phyloP scores from a whole-genome alignment of 305 asterid genomes.

The Fraxinus xanthoxyloides region DNA sequence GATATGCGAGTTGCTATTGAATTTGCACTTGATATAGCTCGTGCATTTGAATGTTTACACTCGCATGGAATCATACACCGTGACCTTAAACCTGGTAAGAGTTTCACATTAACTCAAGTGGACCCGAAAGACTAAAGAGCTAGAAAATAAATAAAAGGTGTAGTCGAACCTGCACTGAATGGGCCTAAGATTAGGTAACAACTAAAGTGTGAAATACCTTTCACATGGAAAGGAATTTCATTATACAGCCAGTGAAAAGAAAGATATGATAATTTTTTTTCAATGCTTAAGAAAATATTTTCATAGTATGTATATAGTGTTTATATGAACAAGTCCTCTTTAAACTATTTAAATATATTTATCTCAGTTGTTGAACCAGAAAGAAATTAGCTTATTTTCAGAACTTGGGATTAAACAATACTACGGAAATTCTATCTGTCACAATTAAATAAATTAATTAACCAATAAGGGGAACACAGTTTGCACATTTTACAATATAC shows the following conservation, averaged over 20 bases:
- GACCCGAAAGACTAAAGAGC: not conserved
- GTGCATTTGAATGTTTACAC: slow-evolving; percentile 71
- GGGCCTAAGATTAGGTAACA: not conserved
- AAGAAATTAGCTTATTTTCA: not conserved
- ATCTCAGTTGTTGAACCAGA: not conserved
- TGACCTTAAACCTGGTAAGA: slow-evolving; percentile 68
- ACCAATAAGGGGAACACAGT: not conserved
- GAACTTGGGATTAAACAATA: not conserved
- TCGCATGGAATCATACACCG: slow-evolving; percentile 74
- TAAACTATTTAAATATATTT: not conserved
- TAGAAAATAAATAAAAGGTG: not conserved
- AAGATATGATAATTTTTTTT: not conserved
- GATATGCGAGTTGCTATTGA: slow-evolving; percentile 58
- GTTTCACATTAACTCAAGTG: not conserved
- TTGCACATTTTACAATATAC: not conserved
- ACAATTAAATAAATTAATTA: not conserved
- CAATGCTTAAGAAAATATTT: not conserved
- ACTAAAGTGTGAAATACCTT: not conserved
- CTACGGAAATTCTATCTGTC: not conserved
- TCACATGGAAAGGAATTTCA: not conserved
- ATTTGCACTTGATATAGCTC: slow-evolving; percentile 69
- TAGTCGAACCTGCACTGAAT: not conserved
- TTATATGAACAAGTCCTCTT: not conserved
- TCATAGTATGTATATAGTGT: not conserved
- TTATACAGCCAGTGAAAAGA: not conserved